phyloP scores from a whole-genome alignment of 176 grass and related monocot species.

The Stipa capillata region DNA sequence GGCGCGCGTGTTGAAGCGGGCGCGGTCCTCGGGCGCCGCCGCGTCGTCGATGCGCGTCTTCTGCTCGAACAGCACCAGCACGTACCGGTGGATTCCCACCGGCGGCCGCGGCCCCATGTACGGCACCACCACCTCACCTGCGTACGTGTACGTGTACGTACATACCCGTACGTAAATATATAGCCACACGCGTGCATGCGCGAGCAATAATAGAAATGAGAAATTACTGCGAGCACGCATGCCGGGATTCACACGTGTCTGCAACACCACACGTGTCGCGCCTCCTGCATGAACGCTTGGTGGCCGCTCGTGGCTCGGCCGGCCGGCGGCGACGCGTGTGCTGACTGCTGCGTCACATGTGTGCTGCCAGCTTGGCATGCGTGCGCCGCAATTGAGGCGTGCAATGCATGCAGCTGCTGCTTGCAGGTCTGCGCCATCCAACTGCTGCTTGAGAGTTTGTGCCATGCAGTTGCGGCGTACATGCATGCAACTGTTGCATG shows the following conservation, averaged over 20 bases:
- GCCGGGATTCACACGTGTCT: background rate
- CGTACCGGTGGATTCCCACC: conserved; percentile 80
- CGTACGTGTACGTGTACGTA: background rate
- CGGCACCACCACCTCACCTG: conserved; percentile 59
- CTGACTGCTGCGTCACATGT: background rate
- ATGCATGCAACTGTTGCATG: background rate
- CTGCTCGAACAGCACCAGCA: conserved; percentile 76
- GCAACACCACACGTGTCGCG: background rate
- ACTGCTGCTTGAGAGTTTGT: background rate
- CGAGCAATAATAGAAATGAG: background rate
- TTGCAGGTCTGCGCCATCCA: background rate
- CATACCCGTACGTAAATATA: background rate
- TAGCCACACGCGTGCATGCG: background rate
- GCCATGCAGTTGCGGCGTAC: background rate
- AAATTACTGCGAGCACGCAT: background rate
- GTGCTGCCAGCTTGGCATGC: background rate
- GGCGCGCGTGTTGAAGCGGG: conserved; percentile 57
- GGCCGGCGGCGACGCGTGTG: background rate
- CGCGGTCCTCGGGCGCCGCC: background rate
- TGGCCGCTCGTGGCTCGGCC: background rate
- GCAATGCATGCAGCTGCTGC: no score
- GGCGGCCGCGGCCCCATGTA: conserved; percentile 66
- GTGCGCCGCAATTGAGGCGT: no score
- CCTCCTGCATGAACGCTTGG: background rate
- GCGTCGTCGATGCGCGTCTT: conserved; percentile 26